Percentiles rank a stretch among this genome's conserved stretches.
These are phyloP conservation scores for Corynascus novoguineensis DNA, from an alignment of 495 filamentous ascomycete genomes.

Conservation along the genomic window DNA sequence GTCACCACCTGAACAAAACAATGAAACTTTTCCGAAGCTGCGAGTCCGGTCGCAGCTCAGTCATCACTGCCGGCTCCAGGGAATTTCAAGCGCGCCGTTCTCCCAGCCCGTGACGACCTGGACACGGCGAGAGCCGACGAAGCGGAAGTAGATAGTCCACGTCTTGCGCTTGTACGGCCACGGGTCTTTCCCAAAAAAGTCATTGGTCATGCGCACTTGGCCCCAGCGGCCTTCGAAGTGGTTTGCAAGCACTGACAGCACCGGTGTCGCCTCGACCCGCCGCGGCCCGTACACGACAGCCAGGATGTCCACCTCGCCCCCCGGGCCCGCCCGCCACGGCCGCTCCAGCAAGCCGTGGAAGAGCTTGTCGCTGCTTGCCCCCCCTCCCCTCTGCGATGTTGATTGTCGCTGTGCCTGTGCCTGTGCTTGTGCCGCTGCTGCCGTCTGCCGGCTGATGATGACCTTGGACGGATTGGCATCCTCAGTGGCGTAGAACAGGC, in stretches of 20 bases:
- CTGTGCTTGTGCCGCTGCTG: neutral
- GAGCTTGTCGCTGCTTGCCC: neutral
- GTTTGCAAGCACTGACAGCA: conserved; percentile 20
- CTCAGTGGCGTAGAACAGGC: conserved; percentile 13
- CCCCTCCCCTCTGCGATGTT: neutral
- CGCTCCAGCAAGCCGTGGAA: conserved; percentile 1
- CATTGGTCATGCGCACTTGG: conserved; percentile 27
- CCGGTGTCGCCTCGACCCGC: conserved; percentile 19
- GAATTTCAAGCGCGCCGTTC: conserved; percentile 25
- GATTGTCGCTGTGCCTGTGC: neutral
- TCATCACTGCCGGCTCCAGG: conserved; percentile 18
- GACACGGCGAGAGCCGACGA: conserved; percentile 20
- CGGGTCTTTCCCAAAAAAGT: conserved; percentile 22
- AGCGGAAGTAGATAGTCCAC: conserved; percentile 26
- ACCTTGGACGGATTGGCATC: neutral
- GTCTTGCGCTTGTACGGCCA: conserved; percentile 24
- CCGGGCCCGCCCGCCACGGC: conserved; percentile 14
- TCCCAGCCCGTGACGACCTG: conserved; percentile 29
- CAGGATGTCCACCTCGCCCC: conserved; percentile 21
- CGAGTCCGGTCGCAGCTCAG: no score
- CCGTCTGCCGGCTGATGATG: neutral
- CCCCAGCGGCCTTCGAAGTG: conserved; percentile 23
- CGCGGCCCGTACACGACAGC: conserved; percentile 23
- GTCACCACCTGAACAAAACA: neutral
- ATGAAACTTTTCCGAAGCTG: neutral